A percentile compares a stretch with the other conserved stretches of the same genome.
Conservation (phyloP, 2,329 filamentous ascomycete species). For the Aspergillus sp. region DNA sequence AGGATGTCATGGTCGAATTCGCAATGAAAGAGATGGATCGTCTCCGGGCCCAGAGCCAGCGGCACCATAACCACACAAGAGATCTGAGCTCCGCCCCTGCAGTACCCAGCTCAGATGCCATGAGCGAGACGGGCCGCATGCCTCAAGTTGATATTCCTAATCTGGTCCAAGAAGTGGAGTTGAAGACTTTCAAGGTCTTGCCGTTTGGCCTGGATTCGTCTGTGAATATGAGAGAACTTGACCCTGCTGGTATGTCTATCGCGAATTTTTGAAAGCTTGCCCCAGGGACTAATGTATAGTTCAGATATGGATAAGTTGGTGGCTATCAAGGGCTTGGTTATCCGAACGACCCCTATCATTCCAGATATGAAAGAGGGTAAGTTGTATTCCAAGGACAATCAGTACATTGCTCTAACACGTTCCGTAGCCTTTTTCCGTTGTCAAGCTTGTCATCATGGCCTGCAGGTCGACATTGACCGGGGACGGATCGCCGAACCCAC, state of each 20-base stretch:
- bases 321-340: constrained; percentile 92
- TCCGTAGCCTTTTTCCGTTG: constrained; percentile 86
- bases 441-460: constrained; percentile 85
- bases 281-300: constrained; percentile 21
- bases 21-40: constrained; percentile 75
- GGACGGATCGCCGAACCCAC: constrained; percentile 96
- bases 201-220: constrained; percentile 84
- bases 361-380: constrained; percentile 91
- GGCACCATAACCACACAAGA: constrained; percentile 49
- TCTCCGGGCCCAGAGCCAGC: constrained; percentile 55
- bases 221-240: constrained; percentile 89
- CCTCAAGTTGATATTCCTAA: constrained; percentile 59
- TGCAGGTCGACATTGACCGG: constrained; percentile 87
- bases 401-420: not conserved
- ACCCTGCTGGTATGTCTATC: constrained; percentile 67
- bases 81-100: constrained; percentile 70
- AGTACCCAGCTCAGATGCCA: constrained; percentile 75
- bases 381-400: constrained; percentile 6
- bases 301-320: constrained; percentile 93
- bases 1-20: constrained; percentile 89
- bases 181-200: constrained; percentile 77
- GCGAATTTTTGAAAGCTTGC: not conserved
- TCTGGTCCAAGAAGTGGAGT: constrained; percentile 70
- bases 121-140: constrained; percentile 40
- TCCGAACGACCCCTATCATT: constrained; percentile 91